Percentiles rank a stretch among this genome's conserved stretches.
phyloP scores from a whole-genome alignment of 1,139 yeast genomes.

The Hyphopichia fennica region DNA sequence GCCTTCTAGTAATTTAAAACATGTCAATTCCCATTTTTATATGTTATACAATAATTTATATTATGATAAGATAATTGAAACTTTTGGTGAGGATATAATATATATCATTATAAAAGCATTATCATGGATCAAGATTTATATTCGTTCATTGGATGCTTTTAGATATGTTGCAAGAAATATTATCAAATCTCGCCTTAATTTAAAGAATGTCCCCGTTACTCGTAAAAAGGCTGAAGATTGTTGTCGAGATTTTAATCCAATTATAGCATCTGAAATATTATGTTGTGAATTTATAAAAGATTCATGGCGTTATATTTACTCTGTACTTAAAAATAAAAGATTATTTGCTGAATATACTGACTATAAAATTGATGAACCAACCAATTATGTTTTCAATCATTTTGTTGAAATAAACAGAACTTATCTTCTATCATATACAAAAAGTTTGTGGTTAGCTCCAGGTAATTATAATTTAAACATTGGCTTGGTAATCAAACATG shows the following conservation, averaged over 20 bases:
- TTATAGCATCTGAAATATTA: conserved; percentile 2
- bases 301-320: conserved; percentile 57
- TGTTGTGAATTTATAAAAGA: conserved; percentile 38
- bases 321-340: conserved; percentile 50
- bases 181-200: conserved; percentile 21
- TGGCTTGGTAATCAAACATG: conserved; percentile 53
- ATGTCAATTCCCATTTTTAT: conserved; percentile 43
- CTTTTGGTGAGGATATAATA: conserved; percentile 43
- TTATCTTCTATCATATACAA: conserved; percentile 49
- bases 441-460: conserved; percentile 47
- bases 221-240: background rate
- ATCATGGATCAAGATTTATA: conserved; percentile 45
- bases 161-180: conserved; percentile 33
- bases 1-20: conserved; percentile 45
- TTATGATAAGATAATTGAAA: conserved; percentile 39
- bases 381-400: conserved; percentile 44
- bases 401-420: conserved; percentile 50
- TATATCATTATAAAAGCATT: conserved; percentile 27
- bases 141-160: conserved; percentile 50
- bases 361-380: conserved; percentile 52
- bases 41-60: conserved; percentile 52
- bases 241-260: background rate
- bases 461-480: conserved; percentile 54
- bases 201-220: background rate
- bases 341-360: conserved; percentile 54